phyloP scores from a whole-genome alignment of 768 basidiomycete genomes.

The Strobilomyces dryophilus region DNA sequence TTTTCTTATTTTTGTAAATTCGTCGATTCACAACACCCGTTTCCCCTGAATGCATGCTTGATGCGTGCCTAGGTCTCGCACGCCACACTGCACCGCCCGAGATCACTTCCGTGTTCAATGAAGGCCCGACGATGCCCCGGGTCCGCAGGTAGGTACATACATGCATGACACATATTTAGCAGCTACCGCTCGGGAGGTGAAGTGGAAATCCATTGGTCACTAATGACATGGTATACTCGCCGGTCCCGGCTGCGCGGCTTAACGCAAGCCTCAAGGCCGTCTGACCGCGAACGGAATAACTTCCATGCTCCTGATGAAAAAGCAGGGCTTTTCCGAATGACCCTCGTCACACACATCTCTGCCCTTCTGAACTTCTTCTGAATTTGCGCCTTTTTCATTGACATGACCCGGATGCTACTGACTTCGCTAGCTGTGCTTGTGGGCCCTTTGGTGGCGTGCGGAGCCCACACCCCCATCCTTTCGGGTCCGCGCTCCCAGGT shows the following conservation, averaged over 20 bases:
- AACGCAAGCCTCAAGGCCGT: slow-evolving; percentile 9
- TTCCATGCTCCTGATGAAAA: slow-evolving; percentile 9
- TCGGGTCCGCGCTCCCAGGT: background rate
- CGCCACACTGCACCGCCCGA: slow-evolving; percentile 12
- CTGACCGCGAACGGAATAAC: slow-evolving; percentile 1
- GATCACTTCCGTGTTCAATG: slow-evolving; percentile 9
- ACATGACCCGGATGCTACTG: slow-evolving; percentile 4
- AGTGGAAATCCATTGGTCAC: background rate
- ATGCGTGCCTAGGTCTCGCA: slow-evolving; percentile 16
- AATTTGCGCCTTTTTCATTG: background rate
- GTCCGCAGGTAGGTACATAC: background rate
- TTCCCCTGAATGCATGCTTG: slow-evolving; percentile 16
- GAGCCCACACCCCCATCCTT: background rate
- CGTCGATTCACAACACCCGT: slow-evolving; percentile 9
- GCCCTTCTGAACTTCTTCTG: slow-evolving; percentile 3
- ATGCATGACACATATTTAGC: background rate
- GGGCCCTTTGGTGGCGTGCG: slow-evolving; percentile 6
- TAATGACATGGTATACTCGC: slow-evolving; percentile 3
- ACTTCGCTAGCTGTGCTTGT: slow-evolving; percentile 7
- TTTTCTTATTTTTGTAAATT: slow-evolving; percentile 17
- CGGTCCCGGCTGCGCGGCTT: background rate
- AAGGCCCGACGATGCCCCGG: background rate
- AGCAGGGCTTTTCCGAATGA: slow-evolving; percentile 1
- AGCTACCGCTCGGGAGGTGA: background rate
- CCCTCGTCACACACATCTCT: slow-evolving; percentile 1